Conservation (phyloP, 2,329 filamentous ascomycete species). For the Chrysoporthe cubensis region DNA sequence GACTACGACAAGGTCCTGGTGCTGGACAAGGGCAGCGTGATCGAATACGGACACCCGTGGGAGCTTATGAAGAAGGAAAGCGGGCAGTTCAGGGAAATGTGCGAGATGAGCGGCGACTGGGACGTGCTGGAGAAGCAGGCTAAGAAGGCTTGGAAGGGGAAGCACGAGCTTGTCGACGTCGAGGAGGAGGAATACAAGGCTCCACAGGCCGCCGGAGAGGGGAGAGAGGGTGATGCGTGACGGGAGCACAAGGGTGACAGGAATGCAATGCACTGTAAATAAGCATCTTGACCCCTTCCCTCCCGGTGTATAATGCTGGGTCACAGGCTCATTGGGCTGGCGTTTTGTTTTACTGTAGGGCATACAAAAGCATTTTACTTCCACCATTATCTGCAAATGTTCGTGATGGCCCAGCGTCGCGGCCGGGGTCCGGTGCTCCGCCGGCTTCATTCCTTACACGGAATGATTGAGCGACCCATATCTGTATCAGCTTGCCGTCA, state of each 20-base stretch:
- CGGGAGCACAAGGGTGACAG: background rate
- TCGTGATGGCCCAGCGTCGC: background rate
- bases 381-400: background rate
- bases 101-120: constrained; percentile 65
- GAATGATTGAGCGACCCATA: background rate
- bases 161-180: constrained; percentile 43
- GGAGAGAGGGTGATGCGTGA: background rate
- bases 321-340: background rate
- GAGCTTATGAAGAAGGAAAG: constrained; percentile 70
- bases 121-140: constrained; percentile 56
- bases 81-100: constrained; percentile 67
- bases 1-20: constrained; percentile 98
- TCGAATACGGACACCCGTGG: constrained; percentile 91
- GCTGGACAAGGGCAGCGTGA: constrained; percentile 82
- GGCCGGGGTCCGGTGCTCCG: background rate
- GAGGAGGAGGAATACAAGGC: constrained; percentile 34
- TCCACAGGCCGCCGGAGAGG: background rate
- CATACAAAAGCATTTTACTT: constrained; percentile 6
- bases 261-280: constrained; percentile 9
- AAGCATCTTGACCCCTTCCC: background rate
- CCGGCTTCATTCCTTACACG: background rate
- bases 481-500: background rate
- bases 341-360: background rate
- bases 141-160: constrained; percentile 54
- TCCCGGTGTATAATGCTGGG: background rate